Evolutionary conservation across 768 basidiomycete species (phyloP).

Genomic region (Lyophyllum atratum): DNA sequence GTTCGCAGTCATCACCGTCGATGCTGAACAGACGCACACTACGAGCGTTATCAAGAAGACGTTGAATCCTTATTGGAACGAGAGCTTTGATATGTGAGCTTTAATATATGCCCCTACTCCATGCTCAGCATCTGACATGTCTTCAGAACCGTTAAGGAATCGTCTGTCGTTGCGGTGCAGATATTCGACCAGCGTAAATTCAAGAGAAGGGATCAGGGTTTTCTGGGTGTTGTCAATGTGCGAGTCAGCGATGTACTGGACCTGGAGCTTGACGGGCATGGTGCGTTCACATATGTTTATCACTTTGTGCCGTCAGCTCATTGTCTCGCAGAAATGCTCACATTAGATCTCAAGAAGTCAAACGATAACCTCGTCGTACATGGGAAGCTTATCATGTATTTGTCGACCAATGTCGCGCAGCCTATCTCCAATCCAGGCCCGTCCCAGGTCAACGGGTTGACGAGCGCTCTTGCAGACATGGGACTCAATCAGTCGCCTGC

Average conservation of each 20-base stretch:
- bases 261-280: conserved; percentile 90
- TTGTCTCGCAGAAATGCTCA: conserved; percentile 81
- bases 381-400: conserved; percentile 95
- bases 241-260: conserved; percentile 89
- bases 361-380: conserved; percentile 98
- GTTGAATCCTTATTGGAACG: conserved; percentile 95
- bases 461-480: conserved; percentile 61
- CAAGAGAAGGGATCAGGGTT: conserved; percentile 97
- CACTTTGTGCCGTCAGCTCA: not conserved
- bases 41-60: conserved; percentile 98
- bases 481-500: conserved; percentile 59
- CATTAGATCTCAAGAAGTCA: conserved; percentile 96
- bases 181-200: conserved; percentile 99
- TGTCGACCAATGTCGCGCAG: conserved; percentile 87
- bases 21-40: conserved; percentile 96
- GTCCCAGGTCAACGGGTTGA: conserved; percentile 63
- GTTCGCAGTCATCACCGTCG: conserved; percentile 97
- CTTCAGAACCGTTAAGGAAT: conserved; percentile 89
- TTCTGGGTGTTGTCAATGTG: conserved; percentile 96
- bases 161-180: conserved; percentile 96
- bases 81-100: conserved; percentile 94
- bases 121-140: conserved; percentile 4
- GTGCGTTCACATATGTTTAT: conserved; percentile 46
- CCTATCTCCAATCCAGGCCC: conserved; percentile 87
- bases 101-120: not conserved